A percentile compares a stretch with the other conserved stretches of the same genome.
These are phyloP conservation scores for Saposhnikovia divaricata DNA, from an alignment of 129 eudicot genomes.

Conservation along the genomic window DNA sequence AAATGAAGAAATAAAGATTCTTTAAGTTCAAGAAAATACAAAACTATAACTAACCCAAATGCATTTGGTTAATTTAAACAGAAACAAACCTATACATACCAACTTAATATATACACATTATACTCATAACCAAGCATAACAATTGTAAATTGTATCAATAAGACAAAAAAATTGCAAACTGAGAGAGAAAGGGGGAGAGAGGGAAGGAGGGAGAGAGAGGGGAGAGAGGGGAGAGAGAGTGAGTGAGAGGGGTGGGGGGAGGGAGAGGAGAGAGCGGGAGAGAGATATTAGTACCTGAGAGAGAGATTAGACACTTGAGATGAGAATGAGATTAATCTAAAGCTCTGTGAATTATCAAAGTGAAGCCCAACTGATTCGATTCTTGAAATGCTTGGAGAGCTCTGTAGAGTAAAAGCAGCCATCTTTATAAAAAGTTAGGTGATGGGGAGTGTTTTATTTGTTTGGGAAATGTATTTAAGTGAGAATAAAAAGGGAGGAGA, in stretches of 20 bases:
- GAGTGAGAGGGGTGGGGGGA: background rate
- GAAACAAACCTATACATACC: no score
- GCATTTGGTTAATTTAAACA: background rate
- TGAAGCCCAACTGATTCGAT: background rate
- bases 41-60: background rate
- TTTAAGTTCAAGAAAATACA: background rate
- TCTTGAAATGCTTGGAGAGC: background rate
- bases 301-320: conserved; percentile 5
- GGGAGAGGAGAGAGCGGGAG: background rate
- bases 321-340: conserved; percentile 18
- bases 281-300: conserved; percentile 7
- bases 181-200: no score
- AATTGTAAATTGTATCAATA: background rate
- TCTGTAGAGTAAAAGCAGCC: background rate
- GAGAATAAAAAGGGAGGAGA: background rate
- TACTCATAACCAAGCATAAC: background rate
- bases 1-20: no score
- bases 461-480: no score
- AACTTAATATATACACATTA: background rate
- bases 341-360: background rate
- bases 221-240: background rate
- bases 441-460: background rate
- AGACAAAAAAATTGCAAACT: background rate
- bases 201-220: background rate
- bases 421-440: conserved; percentile 5